Evolutionary conservation across 352 stramenopile genomes (phyloP), one percentile per base, ranked within the genome.

Genomic region (Pythium myriotylum): DNA sequence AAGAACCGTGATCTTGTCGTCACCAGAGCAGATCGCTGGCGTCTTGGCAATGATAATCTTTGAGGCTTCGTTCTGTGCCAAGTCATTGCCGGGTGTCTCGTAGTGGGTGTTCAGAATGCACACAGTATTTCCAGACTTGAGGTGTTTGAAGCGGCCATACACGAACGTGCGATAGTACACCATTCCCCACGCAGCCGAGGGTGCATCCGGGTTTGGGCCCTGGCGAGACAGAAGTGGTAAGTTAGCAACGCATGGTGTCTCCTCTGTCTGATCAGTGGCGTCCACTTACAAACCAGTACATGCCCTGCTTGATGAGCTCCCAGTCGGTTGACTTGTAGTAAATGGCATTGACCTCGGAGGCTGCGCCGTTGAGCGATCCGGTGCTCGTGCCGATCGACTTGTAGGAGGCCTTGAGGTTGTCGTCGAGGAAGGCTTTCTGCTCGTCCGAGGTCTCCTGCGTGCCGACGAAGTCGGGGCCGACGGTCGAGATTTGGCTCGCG

Each of bases 61-160:
- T 7, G 84, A 85, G 20, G 68, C 81, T 48, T 92, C 70, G 19
- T 76, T 69, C 69, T 93, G 84, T 13, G 81, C 81, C 41, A 86
- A 72, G 29, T 91, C 73, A 19, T 91, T 90, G 5, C 84, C 84
- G 17, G 79, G 82, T 2, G 81, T 94, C 68, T 94, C 84, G 62
- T 88, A 94, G 73, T 92, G 84, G 45, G 84, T 92, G 67, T 94
- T 94, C 27, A 92, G 53, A 16, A 94, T 64, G 29, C 84, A 94
- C 1, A 88, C 81, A 0, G 77, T 89, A 14, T 79, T 62, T 16
- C 81, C 79, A 1, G 73, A 84, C n/a, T 54, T 56, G 47, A 77
- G 78, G 63, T 92, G 80, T 57, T 91, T 51, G 69, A 94, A 94
- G 45, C 84, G 84, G 4, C 75, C 84, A 68, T 75, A 90, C 17